Conservation (phyloP, 1,139 yeast species). For the Sugiyamaella paludigena region DNA sequence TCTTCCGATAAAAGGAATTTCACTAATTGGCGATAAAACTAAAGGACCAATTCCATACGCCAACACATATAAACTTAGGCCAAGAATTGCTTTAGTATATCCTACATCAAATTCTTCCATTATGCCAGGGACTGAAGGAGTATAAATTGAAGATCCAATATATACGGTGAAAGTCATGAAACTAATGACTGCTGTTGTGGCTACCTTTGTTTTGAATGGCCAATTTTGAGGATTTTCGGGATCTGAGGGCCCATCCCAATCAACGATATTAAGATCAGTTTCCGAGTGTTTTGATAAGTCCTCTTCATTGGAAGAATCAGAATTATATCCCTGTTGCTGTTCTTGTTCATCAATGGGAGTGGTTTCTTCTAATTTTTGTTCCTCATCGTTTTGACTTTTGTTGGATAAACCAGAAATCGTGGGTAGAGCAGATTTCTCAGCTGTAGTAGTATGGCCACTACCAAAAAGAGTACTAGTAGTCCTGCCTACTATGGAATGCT, state of each 20-base stretch:
- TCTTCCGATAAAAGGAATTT: conserved; percentile 51
- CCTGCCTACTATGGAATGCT: too few species aligned
- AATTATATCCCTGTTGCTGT: too few species aligned
- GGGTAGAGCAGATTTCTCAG: too few species aligned
- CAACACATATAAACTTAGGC: conserved; percentile 51
- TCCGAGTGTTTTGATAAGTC: conserved; percentile 33
- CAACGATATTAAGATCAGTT: conserved; percentile 19
- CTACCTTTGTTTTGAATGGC: conserved; percentile 41
- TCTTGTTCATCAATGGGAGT: too few species aligned
- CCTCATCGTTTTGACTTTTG: too few species aligned
- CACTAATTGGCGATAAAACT: conserved; percentile 54
- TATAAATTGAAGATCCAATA: conserved; percentile 53
- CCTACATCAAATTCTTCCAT: conserved; percentile 43
- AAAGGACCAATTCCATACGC: conserved; percentile 57
- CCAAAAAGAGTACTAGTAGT: too few species aligned
- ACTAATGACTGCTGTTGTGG: conserved; percentile 34
- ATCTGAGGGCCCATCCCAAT: conserved; percentile 48
- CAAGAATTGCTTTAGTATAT: conserved; percentile 44
- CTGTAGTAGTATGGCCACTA: too few species aligned
- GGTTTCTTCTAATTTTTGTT: too few species aligned
- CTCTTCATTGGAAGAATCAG: too few species aligned
- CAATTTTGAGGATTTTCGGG: conserved; percentile 58
- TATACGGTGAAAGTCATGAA: neutral
- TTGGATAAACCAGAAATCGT: too few species aligned
- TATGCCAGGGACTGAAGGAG: conserved; percentile 49